Conservation (phyloP, 192 early-diverging fungal species). For the Backusella tarrabulga region DNA sequence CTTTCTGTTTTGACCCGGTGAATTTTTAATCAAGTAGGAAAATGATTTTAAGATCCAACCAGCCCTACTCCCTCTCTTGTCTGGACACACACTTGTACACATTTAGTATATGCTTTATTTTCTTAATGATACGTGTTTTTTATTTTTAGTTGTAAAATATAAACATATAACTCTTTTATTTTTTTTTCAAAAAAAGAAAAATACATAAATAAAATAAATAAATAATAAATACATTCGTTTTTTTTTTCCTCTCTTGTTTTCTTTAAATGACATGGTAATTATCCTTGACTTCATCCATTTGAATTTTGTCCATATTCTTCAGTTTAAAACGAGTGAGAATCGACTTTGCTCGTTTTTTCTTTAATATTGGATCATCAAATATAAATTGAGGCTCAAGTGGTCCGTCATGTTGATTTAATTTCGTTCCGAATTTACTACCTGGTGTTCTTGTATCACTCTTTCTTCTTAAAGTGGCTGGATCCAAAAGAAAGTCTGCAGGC, state of each 20-base stretch:
- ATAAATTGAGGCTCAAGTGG: not conserved
- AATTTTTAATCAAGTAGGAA: constrained; percentile 7
- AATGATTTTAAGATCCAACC: constrained; percentile 18
- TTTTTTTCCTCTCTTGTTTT: not conserved
- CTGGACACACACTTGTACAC: not conserved
- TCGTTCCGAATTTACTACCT: constrained; percentile 2
- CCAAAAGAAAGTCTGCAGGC: constrained; percentile 11
- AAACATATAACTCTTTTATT: not conserved
- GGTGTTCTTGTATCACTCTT: not conserved
- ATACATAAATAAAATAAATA: not conserved
- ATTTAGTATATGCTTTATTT: not conserved
- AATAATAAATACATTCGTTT: not conserved
- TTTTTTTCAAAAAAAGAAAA: not conserved
- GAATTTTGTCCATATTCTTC: not conserved
- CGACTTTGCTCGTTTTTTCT: not conserved
- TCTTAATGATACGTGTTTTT: not conserved
- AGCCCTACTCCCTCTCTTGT: not conserved
- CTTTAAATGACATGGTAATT: not conserved
- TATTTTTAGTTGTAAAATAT: not conserved
- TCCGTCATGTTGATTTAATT: constrained; percentile 10
- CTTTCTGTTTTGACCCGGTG: not conserved
- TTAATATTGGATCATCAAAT: not conserved
- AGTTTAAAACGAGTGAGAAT: constrained; percentile 5
- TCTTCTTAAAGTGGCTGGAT: constrained; percentile 14
- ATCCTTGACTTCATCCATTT: not conserved